phyloP scores from a whole-genome alignment of 2,329 filamentous ascomycete genomes.

The Aspergillus ibericus region DNA sequence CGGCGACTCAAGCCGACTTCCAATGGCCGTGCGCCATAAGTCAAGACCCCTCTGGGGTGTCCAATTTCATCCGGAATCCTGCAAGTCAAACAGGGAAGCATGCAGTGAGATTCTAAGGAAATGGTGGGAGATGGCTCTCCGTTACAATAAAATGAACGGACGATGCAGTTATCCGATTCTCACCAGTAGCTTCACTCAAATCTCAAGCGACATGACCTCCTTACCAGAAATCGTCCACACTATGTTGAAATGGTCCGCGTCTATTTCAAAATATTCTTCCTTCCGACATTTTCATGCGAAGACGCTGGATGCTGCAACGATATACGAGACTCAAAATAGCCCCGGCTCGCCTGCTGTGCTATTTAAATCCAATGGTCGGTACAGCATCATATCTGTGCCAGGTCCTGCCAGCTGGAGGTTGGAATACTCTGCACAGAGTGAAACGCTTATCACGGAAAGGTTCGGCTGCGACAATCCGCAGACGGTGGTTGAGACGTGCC shows the following conservation, averaged over 20 bases:
- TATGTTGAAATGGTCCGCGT: constrained; percentile 35
- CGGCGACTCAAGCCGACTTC: constrained; percentile 45
- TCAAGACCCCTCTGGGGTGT: constrained; percentile 77
- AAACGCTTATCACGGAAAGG: constrained; percentile 26
- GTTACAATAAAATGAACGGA: constrained; percentile 56
- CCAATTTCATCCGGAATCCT: constrained; percentile 91
- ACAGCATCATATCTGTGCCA: constrained; percentile 38
- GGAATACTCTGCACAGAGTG: constrained; percentile 32
- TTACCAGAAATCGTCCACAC: constrained; percentile 50
- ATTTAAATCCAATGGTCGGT: constrained; percentile 47
- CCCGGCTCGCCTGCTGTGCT: constrained; percentile 35
- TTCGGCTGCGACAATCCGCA: constrained; percentile 8
- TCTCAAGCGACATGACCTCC: constrained; percentile 15
- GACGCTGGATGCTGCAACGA: constrained; percentile 30
- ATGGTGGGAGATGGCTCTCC: constrained; percentile 69
- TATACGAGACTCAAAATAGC: constrained; percentile 37
- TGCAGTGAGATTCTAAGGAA: constrained; percentile 64
- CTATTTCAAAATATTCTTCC: constrained; percentile 27
- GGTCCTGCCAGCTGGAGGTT: constrained; percentile 39
- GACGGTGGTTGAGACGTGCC: constrained; percentile 13
- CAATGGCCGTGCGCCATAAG: constrained; percentile 75
- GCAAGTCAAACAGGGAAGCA: constrained; percentile 66
- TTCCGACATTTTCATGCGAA: constrained; percentile 26
- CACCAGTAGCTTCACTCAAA: constrained; percentile 21
- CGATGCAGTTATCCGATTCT: constrained; percentile 24